Evolutionary conservation across 2,329 filamentous ascomycete genomes (phyloP).

Genomic region (Talaromyces sp.): DNA sequence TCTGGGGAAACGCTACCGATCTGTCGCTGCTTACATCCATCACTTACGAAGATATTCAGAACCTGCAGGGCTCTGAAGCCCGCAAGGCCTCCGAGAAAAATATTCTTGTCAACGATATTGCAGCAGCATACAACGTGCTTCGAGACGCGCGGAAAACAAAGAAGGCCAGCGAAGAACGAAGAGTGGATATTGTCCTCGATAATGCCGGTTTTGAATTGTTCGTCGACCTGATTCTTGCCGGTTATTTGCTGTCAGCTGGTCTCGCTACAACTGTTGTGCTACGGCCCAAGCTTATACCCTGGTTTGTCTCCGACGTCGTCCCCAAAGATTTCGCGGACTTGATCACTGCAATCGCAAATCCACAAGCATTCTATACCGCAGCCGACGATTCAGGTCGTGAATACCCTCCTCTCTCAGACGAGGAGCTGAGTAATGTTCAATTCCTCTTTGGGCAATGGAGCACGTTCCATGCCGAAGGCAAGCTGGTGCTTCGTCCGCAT

Average conservation of each 20-base stretch:
- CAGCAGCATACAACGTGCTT: conserved; percentile 66
- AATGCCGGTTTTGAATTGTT: conserved; percentile 97
- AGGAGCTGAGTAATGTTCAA: conserved; percentile 63
- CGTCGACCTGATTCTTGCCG: conserved; percentile 87
- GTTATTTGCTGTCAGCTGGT: conserved; percentile 78
- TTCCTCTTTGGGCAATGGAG: conserved; percentile 85
- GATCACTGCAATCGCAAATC: conserved; percentile 72
- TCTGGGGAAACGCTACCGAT: conserved; percentile 97
- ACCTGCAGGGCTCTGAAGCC: conserved; percentile 84
- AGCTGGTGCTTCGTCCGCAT: conserved; percentile 78
- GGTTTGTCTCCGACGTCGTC: conserved; percentile 96
- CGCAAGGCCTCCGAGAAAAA: conserved; percentile 86
- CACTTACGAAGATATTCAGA: conserved; percentile 94
- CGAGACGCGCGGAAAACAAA: conserved; percentile 61
- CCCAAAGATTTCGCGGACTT: conserved; percentile 82
- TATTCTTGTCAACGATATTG: conserved; percentile 83
- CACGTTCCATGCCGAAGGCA: conserved; percentile 73
- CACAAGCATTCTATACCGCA: conserved; percentile 74
- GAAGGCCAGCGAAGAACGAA: conserved; percentile 60
- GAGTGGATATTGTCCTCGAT: conserved; percentile 92
- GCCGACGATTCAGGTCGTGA: conserved; percentile 62
- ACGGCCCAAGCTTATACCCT: conserved; percentile 91
- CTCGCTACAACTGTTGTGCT: conserved; percentile 84
- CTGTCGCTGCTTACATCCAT: conserved; percentile 85
- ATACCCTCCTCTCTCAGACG: conserved; percentile 61